Conservation (phyloP, 805 yeast genomes). For the Hanseniaspora valbyensis region DNA sequence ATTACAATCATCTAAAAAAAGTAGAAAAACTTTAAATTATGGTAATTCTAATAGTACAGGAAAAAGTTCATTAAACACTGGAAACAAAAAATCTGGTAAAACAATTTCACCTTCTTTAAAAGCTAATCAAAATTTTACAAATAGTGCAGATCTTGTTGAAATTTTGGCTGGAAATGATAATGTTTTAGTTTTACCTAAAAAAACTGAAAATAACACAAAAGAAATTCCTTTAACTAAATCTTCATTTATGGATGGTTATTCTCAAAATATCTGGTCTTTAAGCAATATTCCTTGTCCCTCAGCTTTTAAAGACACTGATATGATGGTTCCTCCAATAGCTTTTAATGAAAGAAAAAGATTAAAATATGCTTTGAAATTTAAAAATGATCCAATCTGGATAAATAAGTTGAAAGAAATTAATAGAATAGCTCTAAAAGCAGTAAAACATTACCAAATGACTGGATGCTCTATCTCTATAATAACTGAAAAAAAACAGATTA, state of each 20-base stretch:
- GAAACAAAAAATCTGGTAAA: no score
- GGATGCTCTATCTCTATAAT: slow-evolving; percentile 55
- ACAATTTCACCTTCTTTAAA: no score
- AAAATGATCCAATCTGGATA: slow-evolving; percentile 41
- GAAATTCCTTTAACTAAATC: slow-evolving; percentile 37
- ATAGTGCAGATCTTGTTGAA: background rate
- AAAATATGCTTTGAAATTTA: slow-evolving; percentile 34
- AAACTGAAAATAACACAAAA: background rate
- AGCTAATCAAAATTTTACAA: background rate
- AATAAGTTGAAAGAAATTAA: slow-evolving; percentile 31
- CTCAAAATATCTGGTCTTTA: slow-evolving; percentile 45
- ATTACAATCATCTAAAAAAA: no score
- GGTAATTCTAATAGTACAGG: no score
- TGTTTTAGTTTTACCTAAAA: background rate
- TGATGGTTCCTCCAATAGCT: slow-evolving; percentile 51
- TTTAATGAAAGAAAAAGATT: slow-evolving; percentile 39
- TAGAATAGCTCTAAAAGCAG: slow-evolving; percentile 30
- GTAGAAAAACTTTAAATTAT: no score
- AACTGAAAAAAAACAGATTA: slow-evolving; percentile 36
- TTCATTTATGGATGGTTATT: slow-evolving; percentile 47
- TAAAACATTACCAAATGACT: slow-evolving; percentile 34
- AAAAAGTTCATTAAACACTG: no score
- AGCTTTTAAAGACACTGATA: slow-evolving; percentile 36
- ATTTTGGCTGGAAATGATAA: background rate
- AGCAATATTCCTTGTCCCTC: slow-evolving; percentile 47